Evolutionary conservation across 164 flowering plant genomes (phyloP).

Genomic region (Magnolia kwangsiensis): DNA sequence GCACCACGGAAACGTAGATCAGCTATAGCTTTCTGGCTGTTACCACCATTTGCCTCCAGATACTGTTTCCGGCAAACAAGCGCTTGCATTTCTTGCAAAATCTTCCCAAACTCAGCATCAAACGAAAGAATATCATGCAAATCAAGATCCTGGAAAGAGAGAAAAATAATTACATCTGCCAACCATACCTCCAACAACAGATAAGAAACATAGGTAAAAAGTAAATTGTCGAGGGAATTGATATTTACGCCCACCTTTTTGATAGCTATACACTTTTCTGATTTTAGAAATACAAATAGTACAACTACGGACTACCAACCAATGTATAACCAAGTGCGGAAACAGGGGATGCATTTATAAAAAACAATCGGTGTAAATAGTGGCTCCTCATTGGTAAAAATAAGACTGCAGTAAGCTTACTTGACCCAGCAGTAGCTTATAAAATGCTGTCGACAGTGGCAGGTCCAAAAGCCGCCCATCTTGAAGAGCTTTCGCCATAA

Average conservation of each 20-base stretch:
- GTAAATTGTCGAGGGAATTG: background rate
- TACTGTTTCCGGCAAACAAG: slow-evolving; percentile 70
- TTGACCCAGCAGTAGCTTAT: slow-evolving; percentile 88
- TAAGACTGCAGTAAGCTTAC: slow-evolving; percentile 37
- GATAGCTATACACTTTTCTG: no score
- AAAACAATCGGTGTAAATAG: no score
- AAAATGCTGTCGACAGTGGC: slow-evolving; percentile 81
- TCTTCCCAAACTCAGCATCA: slow-evolving; percentile 80
- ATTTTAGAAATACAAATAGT: no score
- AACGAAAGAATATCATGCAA: slow-evolving; percentile 83
- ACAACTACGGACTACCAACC: no score
- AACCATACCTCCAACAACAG: background rate
- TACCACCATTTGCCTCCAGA: slow-evolving; percentile 51
- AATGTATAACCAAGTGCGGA: no score
- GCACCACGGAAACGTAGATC: slow-evolving; percentile 69
- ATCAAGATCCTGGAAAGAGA: slow-evolving; percentile 79
- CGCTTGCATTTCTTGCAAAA: slow-evolving; percentile 76
- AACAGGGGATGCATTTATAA: no score
- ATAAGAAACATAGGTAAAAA: background rate
- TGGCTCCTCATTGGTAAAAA: background rate
- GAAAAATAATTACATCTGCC: background rate
- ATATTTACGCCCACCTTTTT: no score
- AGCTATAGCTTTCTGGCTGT: slow-evolving; percentile 31
- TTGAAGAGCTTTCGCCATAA: slow-evolving; percentile 97
- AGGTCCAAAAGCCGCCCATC: slow-evolving; percentile 96